Conservation (phyloP, 495 filamentous ascomycete species). For the Aspergillus ostianus region DNA sequence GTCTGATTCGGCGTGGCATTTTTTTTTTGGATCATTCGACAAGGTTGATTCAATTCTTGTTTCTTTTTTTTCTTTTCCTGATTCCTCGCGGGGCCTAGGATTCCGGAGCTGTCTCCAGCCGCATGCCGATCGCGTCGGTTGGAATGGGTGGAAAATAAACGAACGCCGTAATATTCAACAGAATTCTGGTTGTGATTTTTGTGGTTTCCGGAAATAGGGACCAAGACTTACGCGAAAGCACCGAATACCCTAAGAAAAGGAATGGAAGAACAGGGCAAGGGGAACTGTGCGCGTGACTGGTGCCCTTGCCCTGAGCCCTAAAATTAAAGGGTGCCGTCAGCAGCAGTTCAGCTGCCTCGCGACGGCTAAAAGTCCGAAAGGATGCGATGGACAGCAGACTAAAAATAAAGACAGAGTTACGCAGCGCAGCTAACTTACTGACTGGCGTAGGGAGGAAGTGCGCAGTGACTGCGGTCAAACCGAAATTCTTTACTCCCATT, state of each 20-base stretch:
- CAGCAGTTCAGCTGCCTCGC: neutral
- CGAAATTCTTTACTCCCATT: neutral
- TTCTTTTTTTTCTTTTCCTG: constrained; percentile 3
- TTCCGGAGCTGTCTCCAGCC: constrained; percentile 9
- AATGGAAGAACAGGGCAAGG: constrained; percentile 3
- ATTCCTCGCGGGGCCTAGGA: neutral
- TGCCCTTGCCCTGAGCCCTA: constrained; percentile 30
- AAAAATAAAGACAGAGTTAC: neutral
- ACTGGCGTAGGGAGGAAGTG: no score
- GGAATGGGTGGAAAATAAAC: constrained; percentile 6
- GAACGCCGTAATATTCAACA: neutral
- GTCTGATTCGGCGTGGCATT: neutral
- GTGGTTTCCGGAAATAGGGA: neutral
- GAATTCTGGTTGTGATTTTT: no score
- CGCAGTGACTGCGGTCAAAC: neutral
- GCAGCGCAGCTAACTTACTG: no score
- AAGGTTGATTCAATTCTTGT: neutral
- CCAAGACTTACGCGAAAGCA: neutral
- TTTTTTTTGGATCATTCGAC: no score
- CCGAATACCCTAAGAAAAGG: constrained; percentile 6
- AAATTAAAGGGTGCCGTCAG: neutral
- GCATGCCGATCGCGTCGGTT: constrained; percentile 21
- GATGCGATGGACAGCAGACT: no score
- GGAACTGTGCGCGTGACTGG: constrained; percentile 14
- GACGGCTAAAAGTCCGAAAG: neutral